These are phyloP conservation scores for Papiliotrema fonsecae DNA, from an alignment of 1,284 basidiomycete species.

Conservation along the genomic window DNA sequence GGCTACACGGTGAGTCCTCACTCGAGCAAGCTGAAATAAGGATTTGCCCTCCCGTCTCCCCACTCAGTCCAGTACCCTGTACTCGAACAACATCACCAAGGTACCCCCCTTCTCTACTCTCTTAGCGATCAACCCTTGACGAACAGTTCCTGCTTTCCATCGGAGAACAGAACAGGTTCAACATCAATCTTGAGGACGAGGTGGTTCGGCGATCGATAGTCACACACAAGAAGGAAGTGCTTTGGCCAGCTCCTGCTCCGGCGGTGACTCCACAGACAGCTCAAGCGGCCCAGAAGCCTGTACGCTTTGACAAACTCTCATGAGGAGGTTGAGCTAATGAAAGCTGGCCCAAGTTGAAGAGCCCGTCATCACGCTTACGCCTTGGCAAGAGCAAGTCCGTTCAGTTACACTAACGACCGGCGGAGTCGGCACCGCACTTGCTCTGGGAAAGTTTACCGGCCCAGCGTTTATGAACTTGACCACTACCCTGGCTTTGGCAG, in stretches of 20 bases:
- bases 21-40: constrained; percentile 23
- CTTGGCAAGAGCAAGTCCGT: constrained; percentile 70
- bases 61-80: constrained; percentile 77
- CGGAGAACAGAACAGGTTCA: constrained; percentile 59
- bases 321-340: background rate
- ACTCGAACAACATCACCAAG: constrained; percentile 84
- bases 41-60: constrained; percentile 77
- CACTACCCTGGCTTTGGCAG: constrained; percentile 66
- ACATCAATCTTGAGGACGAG: constrained; percentile 69
- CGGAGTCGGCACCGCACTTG: constrained; percentile 66
- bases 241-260: constrained; percentile 56
- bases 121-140: constrained; percentile 5
- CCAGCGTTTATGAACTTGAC: constrained; percentile 77
- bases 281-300: constrained; percentile 47
- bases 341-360: constrained; percentile 41
- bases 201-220: constrained; percentile 74
- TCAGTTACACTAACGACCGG: constrained; percentile 67
- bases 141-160: constrained; percentile 66
- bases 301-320: constrained; percentile 4
- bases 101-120: constrained; percentile 1
- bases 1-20: constrained; percentile 50
- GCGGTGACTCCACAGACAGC: constrained; percentile 50
- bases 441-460: constrained; percentile 69
- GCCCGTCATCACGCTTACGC: constrained; percentile 58
- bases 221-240: constrained; percentile 60